Base-by-base conservation (phyloP, 2,329 filamentous ascomycete genomes). In the Aspergillus oerlinghausenensis region DNA sequence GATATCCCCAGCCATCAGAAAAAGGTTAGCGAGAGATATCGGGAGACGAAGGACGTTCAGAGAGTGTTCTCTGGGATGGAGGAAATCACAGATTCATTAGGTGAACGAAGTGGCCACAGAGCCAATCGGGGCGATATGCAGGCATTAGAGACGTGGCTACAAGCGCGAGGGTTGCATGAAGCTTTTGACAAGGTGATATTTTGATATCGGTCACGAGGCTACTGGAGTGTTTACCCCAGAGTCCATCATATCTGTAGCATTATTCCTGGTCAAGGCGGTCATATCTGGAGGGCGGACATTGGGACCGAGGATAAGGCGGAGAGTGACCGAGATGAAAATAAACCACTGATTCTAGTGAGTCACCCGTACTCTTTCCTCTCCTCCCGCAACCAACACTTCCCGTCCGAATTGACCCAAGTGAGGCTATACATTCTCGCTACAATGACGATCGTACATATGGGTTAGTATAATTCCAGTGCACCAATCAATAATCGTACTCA, bases 1-100 rank as follows among this genome's bases (percentile, higher is more conserved):
- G 83, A 86, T 66, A 85, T 86, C 5, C 84, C 84, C 0, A 76
- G 81, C 19, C 78, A 84, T 56, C 84, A 86, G 59, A 86, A 86
- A 61, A 86, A 86, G 62, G 83, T 86, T 40, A 84, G 80, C 65
- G 84, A 86, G 71, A 69, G 69, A 9, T 73, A 68, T 55, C 65
- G 70, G 3, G 65, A 73, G 57, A 70, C 32, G 85, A 88, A 64
- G 4, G 53, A 29, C 3, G 57, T 71, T 10, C 32, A 63, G 50
- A 60, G 70, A 32, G 68, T 65, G 1, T 72, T 72, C 43, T 19
- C 54, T 0, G 65, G 61, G 1, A 72, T 72, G 70, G 62, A 70
- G 54, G 70, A 72, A 51, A 72, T 72, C 23, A 72, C 70, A 4
- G 68, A 71, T 35, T 67, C 68, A 4, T 48, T 72, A 3, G 70